These are phyloP conservation scores for Podospora appendiculata DNA, from an alignment of 495 filamentous ascomycete genomes.

Conservation along the genomic window DNA sequence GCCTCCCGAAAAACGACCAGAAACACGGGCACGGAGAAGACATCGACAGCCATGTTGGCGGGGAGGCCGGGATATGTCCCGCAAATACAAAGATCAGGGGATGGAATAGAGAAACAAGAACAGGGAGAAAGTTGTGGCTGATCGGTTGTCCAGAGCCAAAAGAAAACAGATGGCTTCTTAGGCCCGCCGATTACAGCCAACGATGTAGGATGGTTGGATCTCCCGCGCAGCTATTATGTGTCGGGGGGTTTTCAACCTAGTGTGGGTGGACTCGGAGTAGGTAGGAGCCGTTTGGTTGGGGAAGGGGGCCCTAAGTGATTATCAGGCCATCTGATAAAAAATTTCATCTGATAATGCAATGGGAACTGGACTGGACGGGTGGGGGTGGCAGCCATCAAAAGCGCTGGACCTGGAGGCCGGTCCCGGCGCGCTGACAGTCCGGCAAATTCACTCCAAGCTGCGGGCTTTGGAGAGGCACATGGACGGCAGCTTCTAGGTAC, in stretches of 20 bases:
- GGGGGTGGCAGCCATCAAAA: background rate
- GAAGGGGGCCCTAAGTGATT: background rate
- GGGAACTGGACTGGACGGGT: background rate
- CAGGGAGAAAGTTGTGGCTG: too few species aligned
- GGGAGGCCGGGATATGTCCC: too few species aligned
- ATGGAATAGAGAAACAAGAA: too few species aligned
- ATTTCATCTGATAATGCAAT: background rate
- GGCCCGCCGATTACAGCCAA: too few species aligned
- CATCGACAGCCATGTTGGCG: conserved; percentile 41
- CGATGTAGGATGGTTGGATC: too few species aligned
- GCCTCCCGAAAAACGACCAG: conserved; percentile 84
- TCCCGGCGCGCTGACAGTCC: background rate
- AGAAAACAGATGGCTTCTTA: too few species aligned
- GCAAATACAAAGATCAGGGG: too few species aligned
- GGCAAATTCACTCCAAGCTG: too few species aligned
- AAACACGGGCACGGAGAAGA: conserved; percentile 67
- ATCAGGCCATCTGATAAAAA: conserved; percentile 8
- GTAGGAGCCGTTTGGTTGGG: background rate
- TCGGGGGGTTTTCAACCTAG: background rate
- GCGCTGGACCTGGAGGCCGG: background rate
- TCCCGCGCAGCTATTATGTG: too few species aligned
- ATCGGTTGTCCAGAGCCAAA: too few species aligned
- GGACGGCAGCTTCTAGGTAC: too few species aligned
- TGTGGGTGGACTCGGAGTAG: background rate
- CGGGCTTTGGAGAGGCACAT: too few species aligned